Conservation (phyloP, 805 yeast species). For the Monosporozyma solicola region DNA sequence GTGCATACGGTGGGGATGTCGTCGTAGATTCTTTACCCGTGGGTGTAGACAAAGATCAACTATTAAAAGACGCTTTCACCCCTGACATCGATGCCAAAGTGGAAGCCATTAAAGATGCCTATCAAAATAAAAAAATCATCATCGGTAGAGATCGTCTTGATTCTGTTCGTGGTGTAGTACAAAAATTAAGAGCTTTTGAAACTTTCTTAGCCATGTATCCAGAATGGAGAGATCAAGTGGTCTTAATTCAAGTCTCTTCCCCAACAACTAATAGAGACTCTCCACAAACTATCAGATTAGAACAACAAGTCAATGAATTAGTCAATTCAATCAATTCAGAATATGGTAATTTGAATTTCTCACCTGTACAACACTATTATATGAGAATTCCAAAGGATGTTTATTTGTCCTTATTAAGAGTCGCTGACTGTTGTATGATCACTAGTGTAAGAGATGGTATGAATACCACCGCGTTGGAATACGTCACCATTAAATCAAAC, state of each 20-base stretch:
- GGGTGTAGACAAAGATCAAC: constrained; percentile 72
- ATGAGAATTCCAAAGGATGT: constrained; percentile 83
- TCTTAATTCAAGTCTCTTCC: constrained; percentile 83
- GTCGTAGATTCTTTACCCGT: constrained; percentile 72
- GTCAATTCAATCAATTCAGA: constrained; percentile 75
- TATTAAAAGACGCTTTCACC: constrained; percentile 49
- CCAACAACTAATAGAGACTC: constrained; percentile 36
- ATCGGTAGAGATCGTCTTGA: constrained; percentile 94
- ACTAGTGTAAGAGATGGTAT: constrained; percentile 93
- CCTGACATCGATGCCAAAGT: constrained; percentile 51
- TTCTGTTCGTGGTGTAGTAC: constrained; percentile 85
- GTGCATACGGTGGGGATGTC: constrained; percentile 70
- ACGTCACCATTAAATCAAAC: constrained; percentile 74
- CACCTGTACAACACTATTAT: constrained; percentile 90
- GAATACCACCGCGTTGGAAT: constrained; percentile 92
- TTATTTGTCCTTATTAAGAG: constrained; percentile 77
- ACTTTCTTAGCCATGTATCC: constrained; percentile 85
- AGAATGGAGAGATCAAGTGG: constrained; percentile 81
- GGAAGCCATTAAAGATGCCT: constrained; percentile 50
- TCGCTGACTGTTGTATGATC: constrained; percentile 82
- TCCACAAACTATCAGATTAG: constrained; percentile 49
- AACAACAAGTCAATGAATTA: constrained; percentile 73
- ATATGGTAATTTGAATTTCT: constrained; percentile 70
- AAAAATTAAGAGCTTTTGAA: constrained; percentile 86
- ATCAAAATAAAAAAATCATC: constrained; percentile 62